A percentile compares a stretch with the other conserved stretches of the same genome.
These are phyloP conservation scores for Penicillium sp. DNA, from an alignment of 2,329 filamentous ascomycete species.

Conservation along the genomic window DNA sequence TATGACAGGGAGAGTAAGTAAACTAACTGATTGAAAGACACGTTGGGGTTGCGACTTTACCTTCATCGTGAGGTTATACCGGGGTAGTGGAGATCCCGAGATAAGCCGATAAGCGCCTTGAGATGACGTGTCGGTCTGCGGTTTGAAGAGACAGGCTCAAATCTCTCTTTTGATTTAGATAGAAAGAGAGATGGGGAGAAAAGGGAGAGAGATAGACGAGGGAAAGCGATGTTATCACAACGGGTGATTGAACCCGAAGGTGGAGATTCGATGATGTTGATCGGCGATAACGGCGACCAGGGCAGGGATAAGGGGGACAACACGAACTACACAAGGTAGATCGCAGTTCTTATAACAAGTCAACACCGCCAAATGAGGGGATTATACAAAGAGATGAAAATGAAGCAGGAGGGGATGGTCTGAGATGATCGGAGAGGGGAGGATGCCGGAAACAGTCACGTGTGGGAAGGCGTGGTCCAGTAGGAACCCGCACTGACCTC, in stretches of 20 bases:
- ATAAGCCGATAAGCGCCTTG: constrained; percentile 4
- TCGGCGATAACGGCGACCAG: constrained; percentile 42
- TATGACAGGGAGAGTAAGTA: constrained; percentile 10
- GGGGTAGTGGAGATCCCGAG: constrained; percentile 11
- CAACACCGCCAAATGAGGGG: constrained; percentile 40
- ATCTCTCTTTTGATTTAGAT: not conserved
- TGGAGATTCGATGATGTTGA: constrained; percentile 31
- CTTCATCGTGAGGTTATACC: constrained; percentile 12
- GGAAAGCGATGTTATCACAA: not conserved
- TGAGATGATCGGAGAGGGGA: constrained; percentile 1
- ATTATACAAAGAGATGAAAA: constrained; percentile 15
- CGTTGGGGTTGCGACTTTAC: constrained; percentile 1
- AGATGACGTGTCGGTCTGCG: constrained; percentile 6
- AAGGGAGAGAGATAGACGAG: not conserved
- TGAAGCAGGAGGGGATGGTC: constrained; percentile 13
- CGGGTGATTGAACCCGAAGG: constrained; percentile 12
- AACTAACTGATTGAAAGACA: constrained; percentile 4
- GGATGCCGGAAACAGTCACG: constrained; percentile 38
- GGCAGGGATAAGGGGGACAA: constrained; percentile 16
- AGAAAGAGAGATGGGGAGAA: not conserved
- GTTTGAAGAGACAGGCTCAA: not conserved
- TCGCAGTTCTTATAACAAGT: constrained; percentile 10
- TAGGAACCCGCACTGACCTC: constrained; percentile 43
- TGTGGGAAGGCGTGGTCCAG: constrained; percentile 37
- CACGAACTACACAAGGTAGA: constrained; percentile 11